A percentile compares a stretch with the other conserved stretches of the same genome.
phyloP scores from a whole-genome alignment of 495 filamentous ascomycete species.

The Neurospora sp. region DNA sequence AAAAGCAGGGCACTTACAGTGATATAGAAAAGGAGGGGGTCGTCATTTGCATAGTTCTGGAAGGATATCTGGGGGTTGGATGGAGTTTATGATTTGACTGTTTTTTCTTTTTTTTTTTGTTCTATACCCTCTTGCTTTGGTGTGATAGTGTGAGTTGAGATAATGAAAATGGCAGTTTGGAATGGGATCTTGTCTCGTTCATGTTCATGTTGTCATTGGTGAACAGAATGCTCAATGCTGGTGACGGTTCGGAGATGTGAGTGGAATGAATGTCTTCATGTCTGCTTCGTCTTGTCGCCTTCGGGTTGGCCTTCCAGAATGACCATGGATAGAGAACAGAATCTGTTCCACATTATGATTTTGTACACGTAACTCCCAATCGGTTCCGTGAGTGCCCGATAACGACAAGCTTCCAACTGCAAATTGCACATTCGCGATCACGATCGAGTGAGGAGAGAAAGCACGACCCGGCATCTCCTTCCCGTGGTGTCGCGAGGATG shows the following conservation, averaged over 20 bases:
- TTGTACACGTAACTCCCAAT: too few relatives aligned
- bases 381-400: too few relatives aligned
- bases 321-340: neutral
- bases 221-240: neutral
- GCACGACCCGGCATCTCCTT: too few relatives aligned
- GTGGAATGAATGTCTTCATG: neutral
- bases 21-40: neutral
- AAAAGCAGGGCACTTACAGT: neutral
- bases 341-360: neutral
- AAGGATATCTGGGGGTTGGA: neutral
- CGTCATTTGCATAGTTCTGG: neutral
- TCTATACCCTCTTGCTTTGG: neutral
- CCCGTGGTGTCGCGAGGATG: too few relatives aligned
- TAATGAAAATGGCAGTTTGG: neutral
- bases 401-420: too few relatives aligned
- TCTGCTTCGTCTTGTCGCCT: neutral
- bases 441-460: too few relatives aligned
- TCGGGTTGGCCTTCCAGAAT: neutral
- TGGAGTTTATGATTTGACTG: neutral
- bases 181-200: neutral
- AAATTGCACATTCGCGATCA: too few relatives aligned
- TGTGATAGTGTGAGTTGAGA: neutral
- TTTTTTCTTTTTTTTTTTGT: neutral
- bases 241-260: neutral
- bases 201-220: neutral